Conservation (phyloP, 192 early-diverging fungal species). For the Coemansia sp. region DNA sequence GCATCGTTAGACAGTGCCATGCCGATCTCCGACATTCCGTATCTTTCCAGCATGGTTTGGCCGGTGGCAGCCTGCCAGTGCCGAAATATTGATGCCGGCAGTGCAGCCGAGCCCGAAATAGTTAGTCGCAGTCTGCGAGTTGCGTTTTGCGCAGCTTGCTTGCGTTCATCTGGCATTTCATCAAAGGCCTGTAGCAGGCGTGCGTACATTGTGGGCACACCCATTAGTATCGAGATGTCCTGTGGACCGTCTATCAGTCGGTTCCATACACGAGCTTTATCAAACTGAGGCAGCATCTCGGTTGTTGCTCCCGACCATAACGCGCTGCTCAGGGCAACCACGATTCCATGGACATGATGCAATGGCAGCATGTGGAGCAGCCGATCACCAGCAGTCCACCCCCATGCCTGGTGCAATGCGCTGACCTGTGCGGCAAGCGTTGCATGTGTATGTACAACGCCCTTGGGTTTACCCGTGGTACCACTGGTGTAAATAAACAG, state of each 20-base stretch:
- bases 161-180: conserved; percentile 37
- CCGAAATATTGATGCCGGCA: conserved; percentile 67
- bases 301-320: conserved; percentile 70
- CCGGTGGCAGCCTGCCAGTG: conserved; percentile 71
- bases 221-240: conserved; percentile 77
- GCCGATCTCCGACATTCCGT: conserved; percentile 89
- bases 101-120: conserved; percentile 72
- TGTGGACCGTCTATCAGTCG: conserved; percentile 57
- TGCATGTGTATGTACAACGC: conserved; percentile 73
- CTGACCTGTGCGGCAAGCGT: conserved; percentile 65
- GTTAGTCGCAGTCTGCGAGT: conserved; percentile 72
- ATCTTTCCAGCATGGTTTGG: conserved; percentile 77
- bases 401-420: conserved; percentile 69
- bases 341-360: conserved; percentile 78
- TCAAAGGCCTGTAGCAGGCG: conserved; percentile 64
- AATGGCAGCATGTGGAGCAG: conserved; percentile 80
- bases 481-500: conserved; percentile 80
- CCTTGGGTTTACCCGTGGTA: conserved; percentile 73
- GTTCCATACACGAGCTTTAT: conserved; percentile 63
- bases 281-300: conserved; percentile 73
- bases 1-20: conserved; percentile 76
- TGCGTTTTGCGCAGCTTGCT: conserved; percentile 42
- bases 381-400: conserved; percentile 61
- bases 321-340: conserved; percentile 62
- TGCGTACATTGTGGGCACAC: conserved; percentile 85